phyloP scores from a whole-genome alignment of 129 eudicot genomes.

The Lonicera japonica region DNA sequence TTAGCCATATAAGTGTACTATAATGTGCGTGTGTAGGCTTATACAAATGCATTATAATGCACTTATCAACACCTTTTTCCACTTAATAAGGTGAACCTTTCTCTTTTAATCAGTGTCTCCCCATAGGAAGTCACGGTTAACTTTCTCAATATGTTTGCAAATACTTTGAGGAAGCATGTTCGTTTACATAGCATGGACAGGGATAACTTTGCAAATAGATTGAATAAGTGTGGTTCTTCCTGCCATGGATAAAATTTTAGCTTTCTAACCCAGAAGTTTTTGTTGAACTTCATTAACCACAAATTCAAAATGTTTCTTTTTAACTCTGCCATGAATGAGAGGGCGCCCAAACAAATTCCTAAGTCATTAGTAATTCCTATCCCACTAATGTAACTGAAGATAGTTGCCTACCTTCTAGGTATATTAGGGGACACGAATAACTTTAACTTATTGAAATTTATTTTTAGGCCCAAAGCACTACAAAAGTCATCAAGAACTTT shows the following conservation, averaged over 20 bases:
- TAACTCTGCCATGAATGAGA: background rate
- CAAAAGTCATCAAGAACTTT: background rate
- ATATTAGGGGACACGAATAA: background rate
- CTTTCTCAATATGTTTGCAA: background rate
- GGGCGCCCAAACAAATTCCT: background rate
- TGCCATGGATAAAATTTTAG: background rate
- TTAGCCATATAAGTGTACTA: too few relatives aligned
- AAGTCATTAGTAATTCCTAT: background rate
- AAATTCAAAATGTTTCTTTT: too few relatives aligned
- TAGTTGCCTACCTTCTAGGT: background rate
- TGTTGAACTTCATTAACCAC: background rate
- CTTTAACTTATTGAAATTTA: background rate
- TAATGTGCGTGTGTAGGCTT: too few relatives aligned
- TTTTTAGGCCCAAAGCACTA: background rate
- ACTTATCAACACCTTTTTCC: background rate
- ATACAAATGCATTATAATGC: too few relatives aligned
- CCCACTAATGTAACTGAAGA: background rate
- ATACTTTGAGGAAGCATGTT: background rate
- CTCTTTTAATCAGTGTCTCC: background rate
- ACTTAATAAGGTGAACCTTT: too few relatives aligned
- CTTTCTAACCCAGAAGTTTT: background rate
- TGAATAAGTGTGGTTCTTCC: too few relatives aligned
- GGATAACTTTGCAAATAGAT: too few relatives aligned
- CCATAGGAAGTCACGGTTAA: background rate
- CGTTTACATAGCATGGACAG: too few relatives aligned